Conservation (phyloP, 192 early-diverging fungal genomes). For the Chytriomyces confervae region DNA sequence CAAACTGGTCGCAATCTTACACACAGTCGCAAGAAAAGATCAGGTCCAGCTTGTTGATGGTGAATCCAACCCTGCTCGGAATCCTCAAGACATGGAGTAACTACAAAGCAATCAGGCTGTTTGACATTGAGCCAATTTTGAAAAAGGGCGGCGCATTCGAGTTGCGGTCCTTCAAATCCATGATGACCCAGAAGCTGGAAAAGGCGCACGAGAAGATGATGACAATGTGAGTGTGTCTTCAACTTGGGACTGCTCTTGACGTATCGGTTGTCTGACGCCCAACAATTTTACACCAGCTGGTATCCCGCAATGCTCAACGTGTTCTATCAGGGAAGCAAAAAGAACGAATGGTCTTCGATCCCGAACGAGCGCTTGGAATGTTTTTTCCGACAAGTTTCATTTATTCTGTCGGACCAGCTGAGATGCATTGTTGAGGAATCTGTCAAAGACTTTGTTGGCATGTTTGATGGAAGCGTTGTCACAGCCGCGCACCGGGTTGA, state of each 20-base stretch:
- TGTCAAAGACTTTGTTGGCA: slow-evolving; percentile 53
- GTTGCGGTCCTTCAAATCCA: slow-evolving; percentile 55
- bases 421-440: slow-evolving; percentile 55
- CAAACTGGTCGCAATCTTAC: slow-evolving; percentile 55
- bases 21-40: slow-evolving; percentile 43
- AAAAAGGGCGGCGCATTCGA: slow-evolving; percentile 57
- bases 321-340: slow-evolving; percentile 66
- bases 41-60: slow-evolving; percentile 43
- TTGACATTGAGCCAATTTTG: slow-evolving; percentile 57
- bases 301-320: slow-evolving; percentile 67
- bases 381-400: slow-evolving; percentile 59
- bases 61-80: slow-evolving; percentile 57
- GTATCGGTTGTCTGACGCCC: slow-evolving; percentile 8
- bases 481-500: slow-evolving; percentile 30
- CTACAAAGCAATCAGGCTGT: slow-evolving; percentile 52
- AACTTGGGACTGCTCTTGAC: neutral
- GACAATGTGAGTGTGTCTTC: slow-evolving; percentile 50
- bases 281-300: slow-evolving; percentile 47
- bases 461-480: slow-evolving; percentile 52
- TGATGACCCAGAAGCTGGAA: slow-evolving; percentile 56
- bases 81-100: slow-evolving; percentile 57
- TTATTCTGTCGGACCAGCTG: slow-evolving; percentile 60
- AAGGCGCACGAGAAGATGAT: slow-evolving; percentile 64
- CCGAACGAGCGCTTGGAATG: slow-evolving; percentile 56
- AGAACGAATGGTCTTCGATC: slow-evolving; percentile 62